Conservation (phyloP, 306 rosid genomes). For the Fagus crenata region DNA sequence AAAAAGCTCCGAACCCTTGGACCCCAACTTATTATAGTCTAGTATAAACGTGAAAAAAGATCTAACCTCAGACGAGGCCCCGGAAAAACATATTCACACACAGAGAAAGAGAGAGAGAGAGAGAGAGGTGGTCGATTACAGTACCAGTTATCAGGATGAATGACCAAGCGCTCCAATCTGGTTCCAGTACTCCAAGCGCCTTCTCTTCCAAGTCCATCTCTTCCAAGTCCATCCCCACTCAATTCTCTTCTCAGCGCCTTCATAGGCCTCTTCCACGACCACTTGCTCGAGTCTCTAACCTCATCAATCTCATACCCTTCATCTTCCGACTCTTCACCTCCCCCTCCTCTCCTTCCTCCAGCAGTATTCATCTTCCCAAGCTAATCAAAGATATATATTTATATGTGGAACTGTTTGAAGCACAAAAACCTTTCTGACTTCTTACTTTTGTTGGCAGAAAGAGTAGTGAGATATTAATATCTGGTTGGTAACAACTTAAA, state of each 20-base stretch:
- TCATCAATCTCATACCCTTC: conserved; percentile 23
- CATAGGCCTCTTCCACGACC: conserved; percentile 4
- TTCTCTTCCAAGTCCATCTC: background rate
- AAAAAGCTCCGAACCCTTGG: no score
- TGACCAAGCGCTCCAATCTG: conserved; percentile 21
- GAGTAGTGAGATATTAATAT: no score
- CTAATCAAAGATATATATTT: background rate
- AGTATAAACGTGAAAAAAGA: no score
- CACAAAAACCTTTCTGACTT: background rate
- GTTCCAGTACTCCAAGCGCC: no score
- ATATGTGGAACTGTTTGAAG: background rate
- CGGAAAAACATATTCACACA: background rate
- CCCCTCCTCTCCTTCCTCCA: conserved; percentile 6
- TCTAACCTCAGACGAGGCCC: background rate
- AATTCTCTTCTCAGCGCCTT: background rate
- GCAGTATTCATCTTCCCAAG: background rate
- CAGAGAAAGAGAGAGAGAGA: background rate
- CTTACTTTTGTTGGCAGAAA: background rate
- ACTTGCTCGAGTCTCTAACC: background rate
- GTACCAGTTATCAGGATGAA: conserved; percentile 43
- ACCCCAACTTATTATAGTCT: no score
- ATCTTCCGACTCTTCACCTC: conserved; percentile 11
- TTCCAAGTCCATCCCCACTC: background rate
- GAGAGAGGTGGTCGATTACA: no score
- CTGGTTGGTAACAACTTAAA: no score